A percentile compares a stretch with the other conserved stretches of the same genome.
phyloP scores from a whole-genome alignment of 2,329 filamentous ascomycete genomes.

The Chlorencoelia australis region DNA sequence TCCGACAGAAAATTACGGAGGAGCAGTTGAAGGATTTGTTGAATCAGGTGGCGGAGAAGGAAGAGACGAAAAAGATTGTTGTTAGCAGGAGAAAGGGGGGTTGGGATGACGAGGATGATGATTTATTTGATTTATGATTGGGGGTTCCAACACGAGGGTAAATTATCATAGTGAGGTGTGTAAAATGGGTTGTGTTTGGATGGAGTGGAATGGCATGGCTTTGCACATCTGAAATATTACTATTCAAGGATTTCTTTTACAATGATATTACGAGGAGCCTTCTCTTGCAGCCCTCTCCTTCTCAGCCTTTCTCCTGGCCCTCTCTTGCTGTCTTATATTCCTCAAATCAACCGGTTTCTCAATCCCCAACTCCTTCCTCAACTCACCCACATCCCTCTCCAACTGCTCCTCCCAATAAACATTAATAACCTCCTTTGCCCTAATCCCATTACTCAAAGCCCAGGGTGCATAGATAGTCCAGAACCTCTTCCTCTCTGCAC shows the following conservation, averaged over 20 bases:
- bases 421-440: constrained; percentile 75
- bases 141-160: too few species aligned
- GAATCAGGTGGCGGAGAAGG: constrained; percentile 70
- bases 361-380: constrained; percentile 68
- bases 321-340: constrained; percentile 60
- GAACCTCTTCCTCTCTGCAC: constrained; percentile 55
- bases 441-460: constrained; percentile 75
- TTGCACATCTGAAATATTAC: too few species aligned
- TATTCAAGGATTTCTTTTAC: too few species aligned
- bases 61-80: constrained; percentile 73
- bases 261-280: too few species aligned
- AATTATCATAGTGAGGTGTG: constrained; percentile 1
- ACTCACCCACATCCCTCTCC: constrained; percentile 67
- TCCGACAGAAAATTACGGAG: constrained; percentile 81
- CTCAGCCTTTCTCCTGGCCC: constrained; percentile 56
- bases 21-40: constrained; percentile 88
- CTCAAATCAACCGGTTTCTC: constrained; percentile 83
- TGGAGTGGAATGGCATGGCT: too few species aligned
- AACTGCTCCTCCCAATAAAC: constrained; percentile 97
- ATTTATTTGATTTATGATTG: constrained; percentile 51
- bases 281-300: too few species aligned
- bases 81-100: constrained; percentile 74
- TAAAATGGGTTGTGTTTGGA: not conserved
- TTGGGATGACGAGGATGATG: constrained; percentile 79
- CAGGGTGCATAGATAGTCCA: constrained; percentile 73